Percentiles rank a stretch among this genome's conserved stretches.
Conservation (phyloP, 768 basidiomycete species). For the Porpolomopsis calyptriformis region DNA sequence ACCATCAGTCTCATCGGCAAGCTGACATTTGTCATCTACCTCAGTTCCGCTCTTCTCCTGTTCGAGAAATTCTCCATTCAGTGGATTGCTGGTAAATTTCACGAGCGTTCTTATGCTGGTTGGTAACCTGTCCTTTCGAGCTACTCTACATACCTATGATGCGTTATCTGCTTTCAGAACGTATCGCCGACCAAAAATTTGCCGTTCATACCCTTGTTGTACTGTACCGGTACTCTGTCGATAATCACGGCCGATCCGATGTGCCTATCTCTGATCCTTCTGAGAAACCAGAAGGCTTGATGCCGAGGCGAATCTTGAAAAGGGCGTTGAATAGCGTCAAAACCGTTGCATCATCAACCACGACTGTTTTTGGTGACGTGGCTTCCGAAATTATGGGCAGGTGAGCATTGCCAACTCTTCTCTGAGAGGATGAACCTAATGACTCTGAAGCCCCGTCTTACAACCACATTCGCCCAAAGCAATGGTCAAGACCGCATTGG, state of each 20-base stretch:
- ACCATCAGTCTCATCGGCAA: slow-evolving; percentile 49
- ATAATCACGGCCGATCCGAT: slow-evolving; percentile 59
- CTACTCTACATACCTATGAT: neutral
- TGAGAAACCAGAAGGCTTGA: slow-evolving; percentile 30
- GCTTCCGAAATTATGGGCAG: slow-evolving; percentile 46
- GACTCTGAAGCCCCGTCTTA: slow-evolving; percentile 47
- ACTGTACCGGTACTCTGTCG: slow-evolving; percentile 69
- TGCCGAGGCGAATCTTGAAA: slow-evolving; percentile 56
- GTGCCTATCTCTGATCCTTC: slow-evolving; percentile 34
- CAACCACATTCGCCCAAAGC: slow-evolving; percentile 83
- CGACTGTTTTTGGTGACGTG: slow-evolving; percentile 54
- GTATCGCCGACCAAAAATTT: slow-evolving; percentile 75
- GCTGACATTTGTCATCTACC: slow-evolving; percentile 60
- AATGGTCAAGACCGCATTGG: slow-evolving; percentile 68
- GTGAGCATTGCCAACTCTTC: slow-evolving; percentile 16
- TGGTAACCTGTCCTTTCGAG: slow-evolving; percentile 10
- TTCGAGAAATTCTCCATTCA: slow-evolving; percentile 84
- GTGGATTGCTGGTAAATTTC: slow-evolving; percentile 75
- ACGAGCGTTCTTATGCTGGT: slow-evolving; percentile 65
- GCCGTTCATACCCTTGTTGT: slow-evolving; percentile 60
- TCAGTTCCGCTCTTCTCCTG: slow-evolving; percentile 60
- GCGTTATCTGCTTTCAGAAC: slow-evolving; percentile 34
- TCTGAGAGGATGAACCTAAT: neutral
- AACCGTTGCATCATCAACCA: slow-evolving; percentile 68
- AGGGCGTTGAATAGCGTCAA: slow-evolving; percentile 62